Base-by-base conservation (phyloP, 768 basidiomycete genomes). In the Suillus alpinus region DNA sequence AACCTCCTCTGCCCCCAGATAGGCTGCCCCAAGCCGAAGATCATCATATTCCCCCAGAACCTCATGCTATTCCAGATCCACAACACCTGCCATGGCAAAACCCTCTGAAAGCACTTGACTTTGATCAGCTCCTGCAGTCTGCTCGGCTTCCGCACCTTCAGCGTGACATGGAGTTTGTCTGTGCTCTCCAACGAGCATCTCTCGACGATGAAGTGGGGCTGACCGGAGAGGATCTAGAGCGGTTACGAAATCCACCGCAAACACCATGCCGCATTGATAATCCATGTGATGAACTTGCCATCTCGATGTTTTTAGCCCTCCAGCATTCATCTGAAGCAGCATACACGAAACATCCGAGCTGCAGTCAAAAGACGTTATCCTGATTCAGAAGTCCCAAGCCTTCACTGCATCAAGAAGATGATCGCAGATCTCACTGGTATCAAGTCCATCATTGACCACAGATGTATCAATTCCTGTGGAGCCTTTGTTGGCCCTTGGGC, bases 391-490 rank as follows among this genome's bases (percentile, higher is more conserved):
- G 41, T 56, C 13, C 34, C 34, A 36, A 31, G 34, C 34, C 34
- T 31, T 36, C 20, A 56, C 53, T 6, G 26, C 4, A 10, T 56
- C 53, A 56, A 56, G 18, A 29, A 36, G 5, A 29, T 31, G 14
- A 56, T 56, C 10, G n/a, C 34, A 20, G 34, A 56, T 9, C 34
- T 16, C 13, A 56, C 29, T 26, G 7, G 53, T 32, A 20, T 56
- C 26, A 23, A 64, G 65, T 37, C 43, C 37, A 41, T 57, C 47
- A 41, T 64, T 6, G 67, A 71, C 26, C 72, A 80, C 59, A 81
- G 80, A 77, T 82, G 80, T 46, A 59, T 69, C 8, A 74, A 73
- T 29, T 63, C 66, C 4, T 73, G 69, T 59, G 44, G 58, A 16
- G 68, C 63, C 16, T 73, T 65, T 31, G 68, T 67, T 10, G 72